Base-by-base conservation (phyloP, 164 flowering plant species). In the Santalum album region DNA sequence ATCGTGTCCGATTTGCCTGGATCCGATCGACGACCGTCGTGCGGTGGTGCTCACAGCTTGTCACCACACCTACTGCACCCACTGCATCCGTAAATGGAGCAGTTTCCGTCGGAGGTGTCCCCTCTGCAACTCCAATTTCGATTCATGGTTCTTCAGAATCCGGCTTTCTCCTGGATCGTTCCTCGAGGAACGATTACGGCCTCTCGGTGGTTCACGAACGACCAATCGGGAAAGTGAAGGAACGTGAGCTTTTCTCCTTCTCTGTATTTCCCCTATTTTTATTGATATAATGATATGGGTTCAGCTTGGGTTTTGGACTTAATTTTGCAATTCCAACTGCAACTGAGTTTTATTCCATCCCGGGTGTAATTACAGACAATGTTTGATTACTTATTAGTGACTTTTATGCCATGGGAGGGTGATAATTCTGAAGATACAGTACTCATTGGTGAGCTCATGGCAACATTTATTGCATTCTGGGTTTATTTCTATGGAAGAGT, bases 11-110 rank as follows among this genome's bases (percentile, higher is more conserved):
- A 83, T 86, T 16, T 83, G 95, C 59, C 54, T 86, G 6, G 26
- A 43, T 17, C 42, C 42, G 25, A 57, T 83, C 43, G 58, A 55
- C 10, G 36, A 45, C 21, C 73, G 66, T 4, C 38, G 54, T 38
- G 69, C 75, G 0, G 87, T 84, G 22, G 76, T 79, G 22, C 18
- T 86, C 19, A 47, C 71, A 0, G 61, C 29, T 2, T 86, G 90
- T 53, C 51, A 34, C 55, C 90, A 86, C 66, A 77, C 76, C 38
- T 81, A 76, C 63, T 86, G 95, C 66, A 25, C 64, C 45, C 54
- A 36, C 6, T 86, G 95, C 66, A 83, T 86, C 57, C 67, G 69
- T 2, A 76, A 60, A 40, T 86, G 95, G 95, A 86, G 87, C 70
- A 14, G 57, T 12, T 20, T 81, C 52, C 75, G 72, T 69, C 60